phyloP scores from a whole-genome alignment of 192 early-diverging fungal genomes.

The Coemansia sp. region DNA sequence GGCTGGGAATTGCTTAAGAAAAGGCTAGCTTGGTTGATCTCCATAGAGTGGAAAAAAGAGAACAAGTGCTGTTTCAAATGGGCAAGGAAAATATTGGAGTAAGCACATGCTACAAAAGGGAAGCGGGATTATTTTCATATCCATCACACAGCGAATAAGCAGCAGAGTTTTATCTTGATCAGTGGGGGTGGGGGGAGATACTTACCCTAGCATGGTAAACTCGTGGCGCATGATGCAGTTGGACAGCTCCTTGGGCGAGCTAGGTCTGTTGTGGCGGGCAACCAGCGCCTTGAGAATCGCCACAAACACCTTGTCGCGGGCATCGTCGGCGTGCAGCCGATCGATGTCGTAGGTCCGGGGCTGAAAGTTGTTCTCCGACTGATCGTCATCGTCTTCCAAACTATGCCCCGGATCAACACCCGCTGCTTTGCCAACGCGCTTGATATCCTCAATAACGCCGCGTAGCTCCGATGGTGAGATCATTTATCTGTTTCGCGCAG shows the following conservation, averaged over 20 bases:
- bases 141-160: background rate
- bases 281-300: slow-evolving; percentile 83
- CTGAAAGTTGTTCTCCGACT: slow-evolving; percentile 43
- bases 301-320: slow-evolving; percentile 82
- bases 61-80: background rate
- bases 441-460: slow-evolving; percentile 46
- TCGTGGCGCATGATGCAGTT: slow-evolving; percentile 76
- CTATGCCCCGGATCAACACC: slow-evolving; percentile 11
- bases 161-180: slow-evolving; percentile 5
- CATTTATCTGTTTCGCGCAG: slow-evolving; percentile 18
- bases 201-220: slow-evolving; percentile 77
- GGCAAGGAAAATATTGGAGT: background rate
- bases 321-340: slow-evolving; percentile 72
- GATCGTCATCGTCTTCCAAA: slow-evolving; percentile 35
- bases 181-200: background rate
- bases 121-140: slow-evolving; percentile 11
- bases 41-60: background rate
- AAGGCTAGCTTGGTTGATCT: too few species aligned
- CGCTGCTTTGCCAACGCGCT: slow-evolving; percentile 34
- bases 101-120: background rate
- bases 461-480: slow-evolving; percentile 45
- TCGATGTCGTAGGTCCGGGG: slow-evolving; percentile 49
- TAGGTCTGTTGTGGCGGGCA: slow-evolving; percentile 72
- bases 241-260: slow-evolving; percentile 79
- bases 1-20: too few species aligned